A percentile compares a stretch with the other conserved stretches of the same genome.
Evolutionary conservation across 2,329 filamentous ascomycete species (phyloP).

Genomic region (Diaporthe sp.): DNA sequence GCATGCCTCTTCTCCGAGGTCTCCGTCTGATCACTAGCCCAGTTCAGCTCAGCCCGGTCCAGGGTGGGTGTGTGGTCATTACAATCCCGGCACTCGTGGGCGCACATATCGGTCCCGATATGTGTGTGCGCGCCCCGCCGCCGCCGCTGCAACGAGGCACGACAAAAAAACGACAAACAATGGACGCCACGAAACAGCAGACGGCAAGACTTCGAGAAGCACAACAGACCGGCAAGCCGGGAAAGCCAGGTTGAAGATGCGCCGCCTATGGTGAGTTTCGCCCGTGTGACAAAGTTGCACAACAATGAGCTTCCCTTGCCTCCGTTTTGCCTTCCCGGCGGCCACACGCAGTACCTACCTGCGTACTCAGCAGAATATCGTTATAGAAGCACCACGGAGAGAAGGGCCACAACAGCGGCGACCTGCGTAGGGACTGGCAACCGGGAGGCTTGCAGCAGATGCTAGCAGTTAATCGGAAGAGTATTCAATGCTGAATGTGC

Average conservation of each 20-base stretch:
- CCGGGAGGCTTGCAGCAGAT: constrained; percentile 34
- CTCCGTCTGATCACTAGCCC: constrained; percentile 10
- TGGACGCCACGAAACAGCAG: constrained; percentile 16
- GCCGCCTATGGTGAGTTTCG: constrained; percentile 6
- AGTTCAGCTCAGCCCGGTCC: not conserved
- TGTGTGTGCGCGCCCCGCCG: constrained; percentile 2
- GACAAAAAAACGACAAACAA: constrained; percentile 20
- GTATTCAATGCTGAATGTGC: not conserved
- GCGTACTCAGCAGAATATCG: not conserved
- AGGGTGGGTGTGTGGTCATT: not conserved
- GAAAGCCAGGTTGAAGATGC: not conserved
- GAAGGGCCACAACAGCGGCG: constrained; percentile 24
- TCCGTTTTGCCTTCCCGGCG: constrained; percentile 17
- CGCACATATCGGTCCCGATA: constrained; percentile 10
- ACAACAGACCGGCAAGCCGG: constrained; percentile 8
- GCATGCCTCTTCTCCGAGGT: constrained; percentile 23
- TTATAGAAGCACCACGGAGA: not conserved
- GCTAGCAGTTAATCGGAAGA: not conserved
- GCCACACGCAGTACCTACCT: constrained; percentile 30
- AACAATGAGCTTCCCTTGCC: not conserved
- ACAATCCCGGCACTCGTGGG: constrained; percentile 3
- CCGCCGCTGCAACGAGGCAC: constrained; percentile 17
- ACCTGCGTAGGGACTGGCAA: not conserved
- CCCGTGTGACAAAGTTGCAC: constrained; percentile 19
- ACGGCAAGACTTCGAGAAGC: constrained; percentile 19